Percentiles rank a stretch among this genome's conserved stretches.
These are phyloP conservation scores for Penicillium sp. DNA, from an alignment of 2,329 filamentous ascomycete genomes.

Conservation along the genomic window DNA sequence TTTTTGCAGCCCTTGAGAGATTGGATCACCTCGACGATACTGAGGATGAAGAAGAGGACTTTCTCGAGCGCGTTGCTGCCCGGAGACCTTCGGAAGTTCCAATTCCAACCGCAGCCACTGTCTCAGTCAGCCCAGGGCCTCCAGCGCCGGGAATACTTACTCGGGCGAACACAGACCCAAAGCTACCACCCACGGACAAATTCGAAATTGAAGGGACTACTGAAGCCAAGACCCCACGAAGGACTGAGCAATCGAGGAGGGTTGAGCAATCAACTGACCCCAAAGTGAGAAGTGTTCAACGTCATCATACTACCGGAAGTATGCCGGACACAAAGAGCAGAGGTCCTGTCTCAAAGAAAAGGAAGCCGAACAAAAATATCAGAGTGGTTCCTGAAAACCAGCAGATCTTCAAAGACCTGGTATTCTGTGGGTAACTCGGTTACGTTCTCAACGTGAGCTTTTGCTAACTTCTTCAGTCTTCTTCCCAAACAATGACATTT, in stretches of 20 bases:
- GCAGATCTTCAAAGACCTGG: slow-evolving; percentile 61
- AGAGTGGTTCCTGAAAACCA: slow-evolving; percentile 53
- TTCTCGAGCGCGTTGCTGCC: slow-evolving; percentile 3
- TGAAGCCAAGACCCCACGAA: background rate
- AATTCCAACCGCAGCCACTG: background rate
- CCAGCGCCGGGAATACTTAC: slow-evolving; percentile 2
- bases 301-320: slow-evolving; percentile 12
- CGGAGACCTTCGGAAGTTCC: slow-evolving; percentile 2
- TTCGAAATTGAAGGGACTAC: too few relatives aligned
- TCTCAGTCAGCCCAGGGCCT: background rate
- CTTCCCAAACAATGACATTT: slow-evolving; percentile 76
- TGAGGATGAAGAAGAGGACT: slow-evolving; percentile 26
- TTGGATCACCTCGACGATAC: slow-evolving; percentile 30
- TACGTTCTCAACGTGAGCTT: background rate
- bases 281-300: slow-evolving; percentile 8
- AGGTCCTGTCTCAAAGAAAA: slow-evolving; percentile 23
- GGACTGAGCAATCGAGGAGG: background rate
- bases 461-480: slow-evolving; percentile 54
- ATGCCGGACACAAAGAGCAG: slow-evolving; percentile 13
- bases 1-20: slow-evolving; percentile 38
- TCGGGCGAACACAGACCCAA: slow-evolving; percentile 12
- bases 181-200: slow-evolving; percentile 1
- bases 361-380: slow-evolving; percentile 34
- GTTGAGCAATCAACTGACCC: background rate
- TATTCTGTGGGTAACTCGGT: slow-evolving; percentile 52